Conservation (phyloP, 2,329 filamentous ascomycete genomes). For the Chrysoporthe puriensis region DNA sequence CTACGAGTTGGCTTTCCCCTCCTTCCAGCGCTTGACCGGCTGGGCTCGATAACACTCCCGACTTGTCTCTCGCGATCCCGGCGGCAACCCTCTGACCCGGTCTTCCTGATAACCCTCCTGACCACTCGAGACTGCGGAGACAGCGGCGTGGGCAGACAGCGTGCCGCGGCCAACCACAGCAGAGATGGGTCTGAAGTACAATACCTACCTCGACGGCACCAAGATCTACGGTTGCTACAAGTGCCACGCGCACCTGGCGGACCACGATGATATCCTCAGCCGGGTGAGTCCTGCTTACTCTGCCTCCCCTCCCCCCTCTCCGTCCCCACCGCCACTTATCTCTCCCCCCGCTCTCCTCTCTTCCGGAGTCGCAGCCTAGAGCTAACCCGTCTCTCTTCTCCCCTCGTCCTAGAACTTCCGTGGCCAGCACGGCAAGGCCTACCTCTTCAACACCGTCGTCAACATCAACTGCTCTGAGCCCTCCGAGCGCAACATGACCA, state of each 20-base stretch:
- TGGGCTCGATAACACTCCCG: no score
- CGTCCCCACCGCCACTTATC: slow-evolving; percentile 8
- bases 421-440: slow-evolving; percentile 97
- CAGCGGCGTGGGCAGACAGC: background rate
- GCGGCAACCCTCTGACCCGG: background rate
- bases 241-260: slow-evolving; percentile 94
- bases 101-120: background rate
- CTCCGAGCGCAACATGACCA: slow-evolving; percentile 98
- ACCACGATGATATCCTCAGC: slow-evolving; percentile 95
- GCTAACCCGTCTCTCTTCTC: background rate
- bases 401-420: slow-evolving; percentile 78
- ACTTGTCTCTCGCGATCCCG: no score
- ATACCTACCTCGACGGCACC: slow-evolving; percentile 83
- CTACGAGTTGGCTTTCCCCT: background rate
- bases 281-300: slow-evolving; percentile 62
- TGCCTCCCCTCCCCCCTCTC: slow-evolving; percentile 13
- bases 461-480: slow-evolving; percentile 84
- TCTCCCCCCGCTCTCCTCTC: background rate
- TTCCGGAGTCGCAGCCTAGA: no score
- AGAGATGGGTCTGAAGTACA: slow-evolving; percentile 86
- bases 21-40: background rate
- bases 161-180: background rate
- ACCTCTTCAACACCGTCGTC: slow-evolving; percentile 92
- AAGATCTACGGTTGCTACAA: slow-evolving; percentile 92
- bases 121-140: background rate